Evolutionary conservation across 1,284 basidiomycete species (phyloP).

Genomic region (Rhodotorula sp.): DNA sequence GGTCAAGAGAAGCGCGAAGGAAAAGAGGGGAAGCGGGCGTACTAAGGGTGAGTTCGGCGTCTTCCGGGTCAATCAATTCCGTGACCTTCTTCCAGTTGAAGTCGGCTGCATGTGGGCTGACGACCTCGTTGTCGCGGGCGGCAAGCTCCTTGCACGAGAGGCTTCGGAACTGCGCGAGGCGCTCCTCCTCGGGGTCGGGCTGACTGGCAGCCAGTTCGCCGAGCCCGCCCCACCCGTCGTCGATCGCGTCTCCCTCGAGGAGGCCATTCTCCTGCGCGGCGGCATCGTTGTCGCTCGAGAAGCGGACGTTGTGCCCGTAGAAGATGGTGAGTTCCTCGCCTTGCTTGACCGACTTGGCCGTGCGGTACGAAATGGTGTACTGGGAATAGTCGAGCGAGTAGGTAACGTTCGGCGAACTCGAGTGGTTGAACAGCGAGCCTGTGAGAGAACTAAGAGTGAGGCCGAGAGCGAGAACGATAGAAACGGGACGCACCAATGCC

Average conservation of each 20-base stretch:
- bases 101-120: constrained; percentile 27
- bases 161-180: constrained; percentile 2
- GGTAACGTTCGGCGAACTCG: constrained; percentile 66
- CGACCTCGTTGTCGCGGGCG: constrained; percentile 61
- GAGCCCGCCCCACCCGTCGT: constrained; percentile 35
- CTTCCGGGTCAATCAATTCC: constrained; percentile 50
- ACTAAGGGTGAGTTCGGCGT: constrained; percentile 45
- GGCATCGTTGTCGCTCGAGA: constrained; percentile 16
- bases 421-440: constrained; percentile 83
- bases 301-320: constrained; percentile 60
- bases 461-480: neutral
- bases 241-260: constrained; percentile 26
- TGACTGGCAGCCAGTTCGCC: constrained; percentile 3
- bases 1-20: too few relatives aligned
- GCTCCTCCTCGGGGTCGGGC: neutral
- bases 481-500: constrained; percentile 67
- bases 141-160: constrained; percentile 7
- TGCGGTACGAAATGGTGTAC: constrained; percentile 68
- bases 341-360: constrained; percentile 58
- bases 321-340: constrained; percentile 79
- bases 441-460: constrained; percentile 1
- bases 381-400: constrained; percentile 58
- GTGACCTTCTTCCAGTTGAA: constrained; percentile 51
- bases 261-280: neutral
- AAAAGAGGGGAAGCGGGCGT: neutral